phyloP scores from a whole-genome alignment of 768 basidiomycete genomes.

The Sutorius australiensis region DNA sequence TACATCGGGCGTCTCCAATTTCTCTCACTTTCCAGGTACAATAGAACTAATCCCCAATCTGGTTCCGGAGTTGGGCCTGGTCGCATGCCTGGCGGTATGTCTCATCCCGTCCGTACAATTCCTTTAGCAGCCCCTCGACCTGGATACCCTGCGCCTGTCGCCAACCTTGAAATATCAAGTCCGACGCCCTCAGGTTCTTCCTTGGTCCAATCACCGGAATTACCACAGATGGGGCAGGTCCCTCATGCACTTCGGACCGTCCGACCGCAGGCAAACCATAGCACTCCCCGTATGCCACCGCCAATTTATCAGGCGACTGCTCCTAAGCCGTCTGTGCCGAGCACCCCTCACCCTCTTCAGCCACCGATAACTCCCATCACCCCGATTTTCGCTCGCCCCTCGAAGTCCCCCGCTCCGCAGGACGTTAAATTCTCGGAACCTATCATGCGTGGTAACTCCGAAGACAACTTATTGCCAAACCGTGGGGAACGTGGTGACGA shows the following conservation, averaged over 20 bases:
- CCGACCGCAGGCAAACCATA: conserved; percentile 18
- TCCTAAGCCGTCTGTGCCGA: conserved; percentile 39
- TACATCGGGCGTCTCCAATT: conserved; percentile 7
- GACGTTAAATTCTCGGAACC: conserved; percentile 49
- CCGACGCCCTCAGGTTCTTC: conserved; percentile 42
- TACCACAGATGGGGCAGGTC: conserved; percentile 31
- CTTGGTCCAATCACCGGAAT: conserved; percentile 13
- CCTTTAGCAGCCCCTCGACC: conserved; percentile 68
- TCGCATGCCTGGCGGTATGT: conserved; percentile 37
- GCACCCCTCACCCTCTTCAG: conserved; percentile 67
- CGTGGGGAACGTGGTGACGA: conserved; percentile 76
- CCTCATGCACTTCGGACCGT: conserved; percentile 22
- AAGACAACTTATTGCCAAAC: conserved; percentile 62
- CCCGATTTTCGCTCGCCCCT: conserved; percentile 71
- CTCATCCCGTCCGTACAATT: conserved; percentile 30
- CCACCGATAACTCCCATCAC: conserved; percentile 77
- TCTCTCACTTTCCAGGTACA: conserved; percentile 41
- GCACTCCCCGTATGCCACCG: conserved; percentile 26
- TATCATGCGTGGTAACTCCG: conserved; percentile 66
- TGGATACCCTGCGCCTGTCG: conserved; percentile 68
- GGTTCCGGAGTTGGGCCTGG: conserved; percentile 53
- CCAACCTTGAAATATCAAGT: conserved; percentile 57
- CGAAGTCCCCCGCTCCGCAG: conserved; percentile 32
- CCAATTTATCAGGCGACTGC: conserved; percentile 32
- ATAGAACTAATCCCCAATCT: conserved; percentile 50